Base-by-base conservation (phyloP, 371 early-diverging fungal genomes). In the Enterocytospora artemiae region DNA sequence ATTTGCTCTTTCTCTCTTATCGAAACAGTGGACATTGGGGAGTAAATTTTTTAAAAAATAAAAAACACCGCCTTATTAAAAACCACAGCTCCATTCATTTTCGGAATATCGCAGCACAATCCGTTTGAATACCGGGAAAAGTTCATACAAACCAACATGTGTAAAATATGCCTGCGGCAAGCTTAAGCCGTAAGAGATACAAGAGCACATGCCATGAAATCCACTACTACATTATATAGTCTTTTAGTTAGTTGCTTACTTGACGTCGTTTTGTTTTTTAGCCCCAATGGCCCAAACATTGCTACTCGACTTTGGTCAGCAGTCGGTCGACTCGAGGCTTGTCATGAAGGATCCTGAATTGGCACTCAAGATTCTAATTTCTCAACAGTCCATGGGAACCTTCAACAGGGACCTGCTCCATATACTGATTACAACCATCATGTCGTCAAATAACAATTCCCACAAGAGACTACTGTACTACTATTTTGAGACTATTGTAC, bases 391-490 rank as follows among this genome's bases (percentile, higher is more conserved):
- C 9, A 2, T 12, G 34, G 62, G 62, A 55, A 18, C n/a, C 31
- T 28, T 52, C 33, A 22, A 50, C 55, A 36, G 32, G 31, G 68
- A 67, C 28, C 28, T 44, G 31, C 18, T 62, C n/a, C 71, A 65
- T 24, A 50, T 24, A 30, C 27, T 65, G 33, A 46, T 65, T 5
- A 56, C 49, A 60, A 43, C 36, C 32, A 56, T 59, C 1, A 30
- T 70, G 27, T 9, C 33, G 3, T 46, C 48, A 27, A 66, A 73
- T 27, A 67, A 72, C 46, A 78, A 78, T 52, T 60, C 49, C 30
- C 63, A 73, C 1, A 75, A 75, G 45, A 50, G 56, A 37, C 27
- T 79, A 24, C 73, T 79, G 37, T 79, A 74, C 48, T 70, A 70
- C 51, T 76, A 53, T 45, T 48, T 79, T 43, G 76, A 76, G 54